phyloP scores from a whole-genome alignment of 2,329 filamentous ascomycete species.

The Onygenales sp. region DNA sequence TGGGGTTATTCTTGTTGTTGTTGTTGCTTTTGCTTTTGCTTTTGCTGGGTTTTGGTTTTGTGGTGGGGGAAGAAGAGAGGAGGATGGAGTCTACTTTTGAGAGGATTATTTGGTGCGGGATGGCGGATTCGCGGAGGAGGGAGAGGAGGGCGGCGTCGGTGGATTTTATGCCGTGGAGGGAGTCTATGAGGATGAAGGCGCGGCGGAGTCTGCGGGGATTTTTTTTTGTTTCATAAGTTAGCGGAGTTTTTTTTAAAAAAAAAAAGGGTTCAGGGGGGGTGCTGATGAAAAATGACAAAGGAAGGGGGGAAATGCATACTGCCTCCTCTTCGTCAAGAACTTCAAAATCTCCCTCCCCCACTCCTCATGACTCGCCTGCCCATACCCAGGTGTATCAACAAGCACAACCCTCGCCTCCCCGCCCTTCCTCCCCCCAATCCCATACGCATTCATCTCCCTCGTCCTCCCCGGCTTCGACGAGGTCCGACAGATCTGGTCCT shows the following conservation, averaged over 20 bases:
- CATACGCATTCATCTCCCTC: constrained; percentile 57
- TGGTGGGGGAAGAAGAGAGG: neutral
- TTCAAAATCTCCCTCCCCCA: constrained; percentile 62
- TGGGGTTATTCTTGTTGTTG: too few species aligned
- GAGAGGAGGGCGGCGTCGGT: constrained; percentile 49
- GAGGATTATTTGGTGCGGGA: constrained; percentile 57
- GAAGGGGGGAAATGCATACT: constrained; percentile 31
- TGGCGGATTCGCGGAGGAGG: constrained; percentile 45
- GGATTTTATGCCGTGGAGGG: constrained; percentile 53
- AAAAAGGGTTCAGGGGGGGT: neutral
- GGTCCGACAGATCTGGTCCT: constrained; percentile 42
- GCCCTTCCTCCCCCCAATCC: constrained; percentile 42
- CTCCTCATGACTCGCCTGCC: constrained; percentile 48
- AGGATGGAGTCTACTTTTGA: constrained; percentile 55
- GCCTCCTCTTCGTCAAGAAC: constrained; percentile 52
- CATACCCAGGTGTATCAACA: constrained; percentile 65
- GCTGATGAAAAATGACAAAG: neutral
- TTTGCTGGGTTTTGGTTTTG: constrained; percentile 9
- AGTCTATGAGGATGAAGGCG: constrained; percentile 57
- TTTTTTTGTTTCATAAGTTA: neutral
- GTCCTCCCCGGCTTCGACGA: constrained; percentile 54
- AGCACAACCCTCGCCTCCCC: constrained; percentile 45
- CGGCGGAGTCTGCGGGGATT: constrained; percentile 39
- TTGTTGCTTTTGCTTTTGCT: neutral
- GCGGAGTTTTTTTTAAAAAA: neutral